phyloP scores from a whole-genome alignment of 371 early-diverging fungal species.

The Mucor piriformis region DNA sequence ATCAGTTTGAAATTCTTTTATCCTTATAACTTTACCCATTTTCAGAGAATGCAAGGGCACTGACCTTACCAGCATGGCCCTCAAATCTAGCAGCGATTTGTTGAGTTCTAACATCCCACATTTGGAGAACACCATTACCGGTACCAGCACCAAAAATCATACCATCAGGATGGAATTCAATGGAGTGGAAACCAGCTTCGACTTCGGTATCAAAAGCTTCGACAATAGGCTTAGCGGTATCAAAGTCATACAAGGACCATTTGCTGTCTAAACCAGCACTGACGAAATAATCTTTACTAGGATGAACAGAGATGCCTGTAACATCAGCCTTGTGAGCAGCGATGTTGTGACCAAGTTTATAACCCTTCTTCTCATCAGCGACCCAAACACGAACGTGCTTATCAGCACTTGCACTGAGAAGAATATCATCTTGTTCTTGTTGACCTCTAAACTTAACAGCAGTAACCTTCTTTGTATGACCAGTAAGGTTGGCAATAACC shows the following conservation, averaged over 20 bases:
- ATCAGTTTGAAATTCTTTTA: not conserved
- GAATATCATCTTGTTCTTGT: conserved; percentile 50
- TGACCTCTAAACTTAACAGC: conserved; percentile 70
- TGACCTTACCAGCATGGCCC: conserved; percentile 71
- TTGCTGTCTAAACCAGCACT: conserved; percentile 75
- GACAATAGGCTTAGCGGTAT: conserved; percentile 64
- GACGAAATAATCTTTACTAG: conserved; percentile 77
- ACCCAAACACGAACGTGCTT: conserved; percentile 82
- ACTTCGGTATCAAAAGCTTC: conserved; percentile 48
- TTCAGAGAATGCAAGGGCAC: conserved; percentile 83
- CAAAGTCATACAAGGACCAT: conserved; percentile 83
- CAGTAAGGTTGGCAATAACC: conserved; percentile 74
- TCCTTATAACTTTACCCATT: conserved; percentile 52
- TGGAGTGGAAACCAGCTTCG: conserved; percentile 58
- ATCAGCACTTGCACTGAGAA: conserved; percentile 80
- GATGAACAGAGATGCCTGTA: conserved; percentile 75
- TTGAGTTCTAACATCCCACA: conserved; percentile 87
- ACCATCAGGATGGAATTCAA: conserved; percentile 93
- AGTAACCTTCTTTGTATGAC: conserved; percentile 81
- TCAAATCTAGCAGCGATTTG: conserved; percentile 73
- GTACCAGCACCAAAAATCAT: conserved; percentile 85
- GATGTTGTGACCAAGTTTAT: conserved; percentile 61
- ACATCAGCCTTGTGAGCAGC: conserved; percentile 74
- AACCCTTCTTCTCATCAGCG: conserved; percentile 43
- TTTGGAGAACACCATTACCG: conserved; percentile 69